These are phyloP conservation scores for Gastrodia elata DNA, from an alignment of 106 monocot genomes.

Conservation along the genomic window DNA sequence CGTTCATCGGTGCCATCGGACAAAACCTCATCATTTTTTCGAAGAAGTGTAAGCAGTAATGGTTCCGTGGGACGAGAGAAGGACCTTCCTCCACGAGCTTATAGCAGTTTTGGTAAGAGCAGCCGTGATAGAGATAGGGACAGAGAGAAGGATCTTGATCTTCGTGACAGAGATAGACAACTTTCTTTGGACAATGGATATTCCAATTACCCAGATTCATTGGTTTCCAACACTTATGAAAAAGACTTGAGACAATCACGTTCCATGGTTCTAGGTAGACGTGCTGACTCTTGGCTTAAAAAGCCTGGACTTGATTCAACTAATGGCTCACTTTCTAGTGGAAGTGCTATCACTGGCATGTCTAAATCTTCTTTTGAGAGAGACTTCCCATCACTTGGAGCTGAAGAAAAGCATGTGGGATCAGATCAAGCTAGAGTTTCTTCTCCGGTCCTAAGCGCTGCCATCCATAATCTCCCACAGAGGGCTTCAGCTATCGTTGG, in stretches of 20 bases:
- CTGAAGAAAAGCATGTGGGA: slow-evolving; percentile 40
- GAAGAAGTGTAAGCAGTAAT: slow-evolving; percentile 32
- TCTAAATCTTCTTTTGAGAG: slow-evolving; percentile 40
- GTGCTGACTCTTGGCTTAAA: slow-evolving; percentile 19
- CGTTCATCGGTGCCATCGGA: slow-evolving; percentile 7
- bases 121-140: slow-evolving; percentile 33
- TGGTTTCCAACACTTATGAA: slow-evolving; percentile 12
- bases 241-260: slow-evolving; percentile 33
- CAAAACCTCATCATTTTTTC: slow-evolving; percentile 8
- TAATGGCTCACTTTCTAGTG: slow-evolving; percentile 26
- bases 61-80: slow-evolving; percentile 28
- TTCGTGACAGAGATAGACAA: slow-evolving; percentile 26
- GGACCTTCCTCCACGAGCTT: slow-evolving; percentile 20
- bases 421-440: slow-evolving; percentile 19
- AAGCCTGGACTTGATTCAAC: slow-evolving; percentile 18
- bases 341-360: slow-evolving; percentile 9
- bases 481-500: slow-evolving; percentile 19
- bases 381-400: slow-evolving; percentile 66
- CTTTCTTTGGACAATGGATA: slow-evolving; percentile 25
- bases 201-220: slow-evolving; percentile 22
- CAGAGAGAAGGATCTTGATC: slow-evolving; percentile 27
- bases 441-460: slow-evolving; percentile 28
- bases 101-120: slow-evolving; percentile 56
- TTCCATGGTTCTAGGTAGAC: slow-evolving; percentile 23
- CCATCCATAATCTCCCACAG: slow-evolving; percentile 22